Evolutionary conservation across 2,329 filamentous ascomycete species (phyloP), one percentile per base, ranked within the genome.

Genomic region (Teratosphaeria zuluensis): DNA sequence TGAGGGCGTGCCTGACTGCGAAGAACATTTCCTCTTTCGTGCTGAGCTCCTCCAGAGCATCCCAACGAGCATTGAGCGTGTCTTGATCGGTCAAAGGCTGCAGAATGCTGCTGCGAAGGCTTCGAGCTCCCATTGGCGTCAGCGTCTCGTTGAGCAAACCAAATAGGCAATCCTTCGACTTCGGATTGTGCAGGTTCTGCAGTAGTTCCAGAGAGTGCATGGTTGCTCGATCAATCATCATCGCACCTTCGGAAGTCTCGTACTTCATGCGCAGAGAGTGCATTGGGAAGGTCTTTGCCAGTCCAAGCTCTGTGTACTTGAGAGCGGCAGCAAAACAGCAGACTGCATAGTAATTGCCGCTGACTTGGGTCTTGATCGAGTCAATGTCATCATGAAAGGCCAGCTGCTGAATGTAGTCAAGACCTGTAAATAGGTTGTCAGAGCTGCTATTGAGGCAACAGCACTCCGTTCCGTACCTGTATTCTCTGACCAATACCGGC

Each of bases 171-270:
- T 92, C 84, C 62, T 85, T 89, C 0, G 91, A 95, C 64, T 88
- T 91, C 0, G 84, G 69, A 64, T 87, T 85, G 12, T 89, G 85
- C 0, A 92, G 70, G 64, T 96, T 99, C 67, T 96, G 90, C 30
- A 97, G 88, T 5, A 99, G 80, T 71, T 99, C 94, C 2, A 99
- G 78, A 0, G 90, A 90, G 42, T 86, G 82, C 31, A 96, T 90
- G 0, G 92, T 95, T 0, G 90, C 87, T 2, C 94, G 80, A 67
- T 96, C 92, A 65, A 97, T 95, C 83, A 95, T 90, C 92, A 97
- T 96, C 0, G 90, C 89, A 28, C 92, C 89, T 69, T 95, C 89
- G 0, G 90, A 91, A 0, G 91, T 88, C 67, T 92, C 87, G 65
- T 95, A 96, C 62, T 85, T 87, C 68, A 97, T 87, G 3, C 90